Conservation (phyloP, 2,329 filamentous ascomycete species). For the Eurotiales sp. region DNA sequence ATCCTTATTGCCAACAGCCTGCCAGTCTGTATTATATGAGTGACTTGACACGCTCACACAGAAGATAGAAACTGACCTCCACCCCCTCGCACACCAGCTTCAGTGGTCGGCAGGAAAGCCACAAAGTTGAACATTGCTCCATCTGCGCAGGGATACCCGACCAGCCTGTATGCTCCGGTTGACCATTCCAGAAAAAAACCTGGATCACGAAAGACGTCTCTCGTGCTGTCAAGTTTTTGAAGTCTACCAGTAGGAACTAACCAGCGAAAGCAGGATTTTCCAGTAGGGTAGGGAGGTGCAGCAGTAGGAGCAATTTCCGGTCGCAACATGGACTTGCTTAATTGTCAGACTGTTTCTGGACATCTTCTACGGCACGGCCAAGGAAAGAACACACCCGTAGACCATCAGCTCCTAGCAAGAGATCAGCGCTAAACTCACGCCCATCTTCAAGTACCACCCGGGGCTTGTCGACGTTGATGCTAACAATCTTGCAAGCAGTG, state of each 20-base stretch:
- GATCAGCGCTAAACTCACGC: constrained; percentile 18
- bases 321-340: constrained; percentile 24
- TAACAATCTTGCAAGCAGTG: constrained; percentile 21
- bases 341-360: no score
- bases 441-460: constrained; percentile 22
- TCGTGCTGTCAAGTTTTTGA: neutral
- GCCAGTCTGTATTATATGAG: neutral
- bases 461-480: constrained; percentile 15
- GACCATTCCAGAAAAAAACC: constrained; percentile 44
- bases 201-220: neutral
- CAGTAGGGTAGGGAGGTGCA: constrained; percentile 19
- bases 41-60: no score
- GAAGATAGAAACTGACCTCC: neutral
- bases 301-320: constrained; percentile 17
- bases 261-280: constrained; percentile 27
- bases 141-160: constrained; percentile 46
- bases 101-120: constrained; percentile 45
- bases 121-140: constrained; percentile 45
- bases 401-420: constrained; percentile 26
- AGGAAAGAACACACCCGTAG: constrained; percentile 18
- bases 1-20: constrained; percentile 14
- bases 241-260: constrained; percentile 20
- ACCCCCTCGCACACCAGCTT: constrained; percentile 25
- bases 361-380: no score
- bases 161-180: constrained; percentile 39